Percentiles rank a stretch among this genome's conserved stretches.
Evolutionary conservation across 192 early-diverging fungal genomes (phyloP).

Genomic region (Allomyces macrogynus): DNA sequence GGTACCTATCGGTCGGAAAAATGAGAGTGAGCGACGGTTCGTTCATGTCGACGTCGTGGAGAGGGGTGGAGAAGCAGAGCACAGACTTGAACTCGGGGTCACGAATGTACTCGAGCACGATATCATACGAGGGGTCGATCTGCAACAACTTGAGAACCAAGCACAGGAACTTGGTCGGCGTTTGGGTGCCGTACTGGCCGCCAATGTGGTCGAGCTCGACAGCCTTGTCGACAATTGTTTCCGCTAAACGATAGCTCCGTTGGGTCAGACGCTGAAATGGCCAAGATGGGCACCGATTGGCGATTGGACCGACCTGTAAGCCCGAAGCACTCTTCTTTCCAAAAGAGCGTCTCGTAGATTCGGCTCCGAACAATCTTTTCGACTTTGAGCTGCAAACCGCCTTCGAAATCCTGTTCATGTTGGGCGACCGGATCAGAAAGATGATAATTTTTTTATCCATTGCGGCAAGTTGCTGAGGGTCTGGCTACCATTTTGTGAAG

Average conservation of each 20-base stretch:
- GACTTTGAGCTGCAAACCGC: slow-evolving; percentile 15
- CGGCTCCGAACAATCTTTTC: slow-evolving; percentile 81
- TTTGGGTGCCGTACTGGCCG: slow-evolving; percentile 64
- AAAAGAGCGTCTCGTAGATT: slow-evolving; percentile 82
- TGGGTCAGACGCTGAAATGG: slow-evolving; percentile 2
- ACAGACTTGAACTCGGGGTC: slow-evolving; percentile 61
- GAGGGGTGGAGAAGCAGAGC: background rate
- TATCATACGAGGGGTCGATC: slow-evolving; percentile 74
- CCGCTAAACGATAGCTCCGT: slow-evolving; percentile 22
- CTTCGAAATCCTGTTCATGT: background rate
- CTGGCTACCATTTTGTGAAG: no score
- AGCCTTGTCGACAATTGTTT: slow-evolving; percentile 76
- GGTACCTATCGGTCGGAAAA: slow-evolving; percentile 22
- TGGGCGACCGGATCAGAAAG: no score
- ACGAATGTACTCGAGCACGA: slow-evolving; percentile 60
- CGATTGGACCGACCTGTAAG: slow-evolving; percentile 39
- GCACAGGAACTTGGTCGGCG: slow-evolving; percentile 82
- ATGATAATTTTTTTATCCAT: no score
- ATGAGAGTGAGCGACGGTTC: no score
- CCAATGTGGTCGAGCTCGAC: slow-evolving; percentile 50
- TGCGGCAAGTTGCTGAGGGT: no score
- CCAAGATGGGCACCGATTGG: background rate
- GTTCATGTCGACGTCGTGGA: background rate
- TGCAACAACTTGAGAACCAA: slow-evolving; percentile 74
- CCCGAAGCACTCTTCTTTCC: slow-evolving; percentile 94